These are phyloP conservation scores for Penicillium fimorum DNA, from an alignment of 495 filamentous ascomycete species.

Conservation along the genomic window DNA sequence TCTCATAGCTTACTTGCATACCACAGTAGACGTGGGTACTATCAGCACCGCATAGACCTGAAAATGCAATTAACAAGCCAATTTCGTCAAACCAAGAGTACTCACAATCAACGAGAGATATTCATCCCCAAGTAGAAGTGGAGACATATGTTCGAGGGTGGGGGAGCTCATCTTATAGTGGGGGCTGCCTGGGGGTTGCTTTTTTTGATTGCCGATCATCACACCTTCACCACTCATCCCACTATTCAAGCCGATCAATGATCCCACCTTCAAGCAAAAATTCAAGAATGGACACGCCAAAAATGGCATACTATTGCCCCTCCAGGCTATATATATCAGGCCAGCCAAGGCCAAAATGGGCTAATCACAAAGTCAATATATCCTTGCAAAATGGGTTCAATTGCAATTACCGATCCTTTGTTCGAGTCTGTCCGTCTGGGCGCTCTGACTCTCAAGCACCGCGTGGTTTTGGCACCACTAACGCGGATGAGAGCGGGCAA, in stretches of 20 bases:
- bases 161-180: background rate
- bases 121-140: background rate
- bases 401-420: conserved; percentile 35
- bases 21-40: too few species aligned
- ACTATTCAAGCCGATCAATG: background rate
- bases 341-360: background rate
- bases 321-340: background rate
- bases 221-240: background rate
- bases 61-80: too few species aligned
- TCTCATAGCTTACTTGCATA: too few species aligned
- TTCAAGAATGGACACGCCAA: background rate
- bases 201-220: background rate
- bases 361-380: background rate
- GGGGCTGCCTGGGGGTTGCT: background rate
- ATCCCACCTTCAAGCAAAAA: background rate
- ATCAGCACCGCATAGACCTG: too few species aligned
- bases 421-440: conserved; percentile 54
- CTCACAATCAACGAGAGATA: background rate
- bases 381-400: conserved; percentile 28
- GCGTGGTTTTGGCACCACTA: conserved; percentile 51
- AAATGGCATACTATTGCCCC: background rate
- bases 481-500: conserved; percentile 50
- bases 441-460: conserved; percentile 45
- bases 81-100: too few species aligned
- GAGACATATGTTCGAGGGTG: background rate